A percentile compares a stretch with the other conserved stretches of the same genome.
Conservation (phyloP, 345 rosid genomes). For the Mercurialis annua region DNA sequence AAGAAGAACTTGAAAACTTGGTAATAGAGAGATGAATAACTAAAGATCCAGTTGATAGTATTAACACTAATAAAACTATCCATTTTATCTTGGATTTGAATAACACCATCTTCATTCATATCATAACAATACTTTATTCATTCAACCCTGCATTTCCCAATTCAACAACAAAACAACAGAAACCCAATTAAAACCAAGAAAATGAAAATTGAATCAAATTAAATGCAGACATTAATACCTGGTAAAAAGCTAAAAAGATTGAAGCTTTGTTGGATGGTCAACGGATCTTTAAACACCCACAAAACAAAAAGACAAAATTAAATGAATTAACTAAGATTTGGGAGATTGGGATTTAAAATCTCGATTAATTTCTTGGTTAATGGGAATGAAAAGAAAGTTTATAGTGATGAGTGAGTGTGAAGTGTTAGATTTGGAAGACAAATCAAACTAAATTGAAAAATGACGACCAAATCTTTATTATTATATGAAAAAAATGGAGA, state of each 20-base stretch:
- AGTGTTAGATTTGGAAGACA: constrained; percentile 2
- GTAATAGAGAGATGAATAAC: constrained; percentile 78
- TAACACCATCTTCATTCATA: constrained; percentile 45
- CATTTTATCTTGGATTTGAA: constrained; percentile 86
- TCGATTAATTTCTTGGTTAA: neutral
- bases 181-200: neutral
- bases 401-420: neutral
- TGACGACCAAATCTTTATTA: neutral
- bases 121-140: neutral
- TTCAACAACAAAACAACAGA: neutral
- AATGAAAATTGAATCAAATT: neutral
- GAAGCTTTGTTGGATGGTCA: neutral
- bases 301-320: too few species aligned
- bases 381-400: neutral
- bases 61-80: constrained; percentile 69
- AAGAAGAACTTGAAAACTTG: constrained; percentile 56
- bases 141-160: constrained; percentile 16
- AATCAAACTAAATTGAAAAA: neutral
- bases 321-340: neutral
- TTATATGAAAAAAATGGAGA: neutral
- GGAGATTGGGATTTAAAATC: neutral
- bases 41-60: constrained; percentile 72
- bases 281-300: neutral
- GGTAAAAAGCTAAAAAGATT: neutral
- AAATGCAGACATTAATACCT: neutral